Evolutionary conservation across 208 protist genomes (phyloP), one percentile per base, ranked within the genome.

Genomic region (Wallacemonas collosoma): DNA sequence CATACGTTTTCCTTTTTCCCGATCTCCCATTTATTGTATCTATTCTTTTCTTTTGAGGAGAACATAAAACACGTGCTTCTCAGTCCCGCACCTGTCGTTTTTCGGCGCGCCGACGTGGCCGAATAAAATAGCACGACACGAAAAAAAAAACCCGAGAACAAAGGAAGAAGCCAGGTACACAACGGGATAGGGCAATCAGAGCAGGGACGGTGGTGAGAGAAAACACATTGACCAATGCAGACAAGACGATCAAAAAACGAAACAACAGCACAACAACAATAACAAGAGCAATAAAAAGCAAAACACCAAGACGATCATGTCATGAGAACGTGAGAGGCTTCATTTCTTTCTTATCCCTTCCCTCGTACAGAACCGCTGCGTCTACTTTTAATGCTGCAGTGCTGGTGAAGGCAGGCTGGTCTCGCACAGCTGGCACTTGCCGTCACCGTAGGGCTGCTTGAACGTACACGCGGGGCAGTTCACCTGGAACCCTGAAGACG

Each of bases 381-480:
- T 36, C 11, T 36, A 8, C 14, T 57, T 57, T 57, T 62, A 12
- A 65, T 26, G 26, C 14, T n/a, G 60, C 5, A 51, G 41, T 5
- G 60, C 60, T 12, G 60, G 64, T 57, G 51, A 3, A 15, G 43
- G 41, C 4, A 83, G 66, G 43, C 12, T 43, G 1, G 67, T 63
- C 2, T 78, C 73, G 26, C 80, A 85, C 26, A 85, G 77, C 60
- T 77, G 68, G 47, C 83, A 88, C 14, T 61, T 69, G 3, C 56
- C 68, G 47, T 81, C 82, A 5, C 74, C 63, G 41, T 81, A 80
- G 14, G n/a, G 40, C 63, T 88, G 79, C 73, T 75, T 67, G 47
- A 65, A 88, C 35, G 83, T 88, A 60, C 83, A 85, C n/a, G 68
- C 71, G 2, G 79, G 79, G 51, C 83, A 88, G 56, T 40, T 54